phyloP scores from a whole-genome alignment of 305 asterid species.

The Plantago coronopus region DNA sequence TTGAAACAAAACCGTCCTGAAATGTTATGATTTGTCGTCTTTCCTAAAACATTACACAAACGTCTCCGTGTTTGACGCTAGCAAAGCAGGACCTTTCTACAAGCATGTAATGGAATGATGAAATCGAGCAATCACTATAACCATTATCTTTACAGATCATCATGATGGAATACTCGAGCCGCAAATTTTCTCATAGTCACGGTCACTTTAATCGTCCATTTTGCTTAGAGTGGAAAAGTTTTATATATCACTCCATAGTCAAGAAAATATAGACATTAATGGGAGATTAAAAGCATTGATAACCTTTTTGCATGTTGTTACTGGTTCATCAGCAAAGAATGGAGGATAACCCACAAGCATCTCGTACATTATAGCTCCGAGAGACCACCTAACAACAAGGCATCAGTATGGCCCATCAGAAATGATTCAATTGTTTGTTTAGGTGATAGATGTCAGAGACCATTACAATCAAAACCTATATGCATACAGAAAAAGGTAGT shows the following conservation, averaged over 20 bases:
- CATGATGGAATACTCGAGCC: not conserved
- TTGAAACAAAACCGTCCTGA: too few species aligned
- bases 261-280: not conserved
- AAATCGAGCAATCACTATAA: too few species aligned
- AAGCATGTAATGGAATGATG: too few species aligned
- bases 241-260: not conserved
- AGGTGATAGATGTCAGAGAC: not conserved
- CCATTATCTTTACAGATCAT: not conserved
- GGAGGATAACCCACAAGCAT: constrained; percentile 93
- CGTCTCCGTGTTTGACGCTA: too few species aligned
- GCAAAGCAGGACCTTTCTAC: too few species aligned
- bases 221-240: not conserved
- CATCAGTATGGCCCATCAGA: constrained; percentile 9
- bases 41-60: too few species aligned
- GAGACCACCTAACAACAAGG: constrained; percentile 73
- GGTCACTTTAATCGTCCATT: not conserved
- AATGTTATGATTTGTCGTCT: too few species aligned
- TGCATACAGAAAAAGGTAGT: too few species aligned
- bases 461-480: too few species aligned
- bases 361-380: constrained; percentile 85
- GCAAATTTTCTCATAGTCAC: not conserved
- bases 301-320: constrained; percentile 82
- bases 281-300: constrained; percentile 8
- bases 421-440: not conserved
- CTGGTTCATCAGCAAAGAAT: constrained; percentile 74